Conservation (phyloP, 345 rosid genomes). For the Carallia brachiata region DNA sequence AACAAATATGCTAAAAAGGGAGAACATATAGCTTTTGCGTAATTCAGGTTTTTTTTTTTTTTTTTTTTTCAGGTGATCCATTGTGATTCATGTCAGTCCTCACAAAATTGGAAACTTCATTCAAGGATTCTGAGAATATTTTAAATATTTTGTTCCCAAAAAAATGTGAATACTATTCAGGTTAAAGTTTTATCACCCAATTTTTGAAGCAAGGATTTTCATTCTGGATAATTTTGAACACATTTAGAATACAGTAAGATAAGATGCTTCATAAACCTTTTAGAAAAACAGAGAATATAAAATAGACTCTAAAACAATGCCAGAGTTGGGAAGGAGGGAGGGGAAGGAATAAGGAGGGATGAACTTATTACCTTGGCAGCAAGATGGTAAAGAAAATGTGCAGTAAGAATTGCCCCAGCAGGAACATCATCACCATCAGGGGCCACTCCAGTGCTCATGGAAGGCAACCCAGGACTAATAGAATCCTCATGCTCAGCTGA, state of each 20-base stretch:
- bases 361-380: slow-evolving; percentile 63
- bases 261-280: too few species aligned
- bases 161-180: too few species aligned
- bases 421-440: slow-evolving; percentile 77
- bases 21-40: not conserved
- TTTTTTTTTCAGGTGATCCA: not conserved
- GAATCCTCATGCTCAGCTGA: slow-evolving; percentile 71
- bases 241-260: too few species aligned
- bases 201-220: too few species aligned
- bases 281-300: too few species aligned
- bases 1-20: not conserved
- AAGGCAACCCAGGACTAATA: slow-evolving; percentile 82
- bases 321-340: not conserved
- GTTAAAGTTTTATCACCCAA: too few species aligned
- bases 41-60: not conserved
- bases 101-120: not conserved
- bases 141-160: not conserved
- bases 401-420: slow-evolving; percentile 81
- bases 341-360: not conserved
- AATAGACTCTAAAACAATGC: not conserved
- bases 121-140: not conserved
- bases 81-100: not conserved
- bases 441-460: slow-evolving; percentile 57
- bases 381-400: slow-evolving; percentile 88
- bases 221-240: too few species aligned